phyloP scores from a whole-genome alignment of 495 filamentous ascomycete species.

The Barbatosphaeria neglecta region DNA sequence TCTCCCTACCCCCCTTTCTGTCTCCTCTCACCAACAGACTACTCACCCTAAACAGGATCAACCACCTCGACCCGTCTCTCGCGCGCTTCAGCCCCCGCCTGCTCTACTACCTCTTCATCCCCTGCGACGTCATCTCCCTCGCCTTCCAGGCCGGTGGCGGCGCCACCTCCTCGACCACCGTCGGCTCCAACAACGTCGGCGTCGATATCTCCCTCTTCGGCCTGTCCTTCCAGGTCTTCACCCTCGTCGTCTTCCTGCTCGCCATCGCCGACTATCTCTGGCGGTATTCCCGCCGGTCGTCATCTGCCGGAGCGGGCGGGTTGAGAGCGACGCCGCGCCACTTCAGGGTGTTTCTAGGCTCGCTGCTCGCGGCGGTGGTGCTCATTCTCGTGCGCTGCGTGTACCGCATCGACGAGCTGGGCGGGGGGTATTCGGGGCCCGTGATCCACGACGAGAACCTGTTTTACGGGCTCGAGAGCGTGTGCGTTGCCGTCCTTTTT shows the following conservation, averaged over 20 bases:
- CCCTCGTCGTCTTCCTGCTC: constrained; percentile 27
- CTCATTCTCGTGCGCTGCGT: constrained; percentile 35
- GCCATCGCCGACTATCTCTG: constrained; percentile 29
- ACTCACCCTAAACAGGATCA: constrained; percentile 25
- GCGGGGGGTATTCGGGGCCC: constrained; percentile 30
- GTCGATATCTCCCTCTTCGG: constrained; percentile 40
- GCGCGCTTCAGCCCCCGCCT: constrained; percentile 35
- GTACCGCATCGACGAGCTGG: constrained; percentile 39
- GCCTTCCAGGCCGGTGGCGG: constrained; percentile 40
- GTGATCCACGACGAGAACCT: constrained; percentile 31
- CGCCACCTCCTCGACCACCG: constrained; percentile 22
- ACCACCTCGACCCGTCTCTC: constrained; percentile 25
- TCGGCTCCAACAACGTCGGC: constrained; percentile 16
- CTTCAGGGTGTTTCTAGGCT: constrained; percentile 32
- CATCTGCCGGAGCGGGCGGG: neutral
- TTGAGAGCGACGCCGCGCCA: neutral
- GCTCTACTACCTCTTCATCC: constrained; percentile 43
- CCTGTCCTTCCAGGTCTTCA: constrained; percentile 33
- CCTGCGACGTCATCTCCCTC: constrained; percentile 40
- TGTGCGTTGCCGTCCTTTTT: constrained; percentile 8
- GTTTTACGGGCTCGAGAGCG: constrained; percentile 39
- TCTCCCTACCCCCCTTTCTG: neutral
- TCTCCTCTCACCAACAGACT: neutral
- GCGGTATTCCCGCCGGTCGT: constrained; percentile 14
- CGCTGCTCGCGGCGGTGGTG: constrained; percentile 28